Evolutionary conservation across 176 grass and related monocot species (phyloP), one percentile per base, ranked within the genome.

Genomic region (Phragmites australis): DNA sequence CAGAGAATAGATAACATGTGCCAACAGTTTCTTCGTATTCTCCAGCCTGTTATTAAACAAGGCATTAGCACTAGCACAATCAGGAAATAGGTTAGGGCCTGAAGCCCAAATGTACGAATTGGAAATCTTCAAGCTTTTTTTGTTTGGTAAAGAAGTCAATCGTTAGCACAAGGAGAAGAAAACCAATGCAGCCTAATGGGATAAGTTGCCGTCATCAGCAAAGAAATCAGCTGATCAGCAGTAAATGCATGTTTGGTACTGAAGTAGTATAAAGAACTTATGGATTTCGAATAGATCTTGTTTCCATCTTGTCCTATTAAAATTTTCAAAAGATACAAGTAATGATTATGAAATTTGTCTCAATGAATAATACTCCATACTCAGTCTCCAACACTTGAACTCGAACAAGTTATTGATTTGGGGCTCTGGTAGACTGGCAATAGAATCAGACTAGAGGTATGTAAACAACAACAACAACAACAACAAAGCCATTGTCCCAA

Each of bases 11-110:
- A 68, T 93, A 99, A 18, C 88, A 91, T 54, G 93, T 95, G 32
- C 93, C 88, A 40, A 99, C 60, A 13, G 93, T 95, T 70, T 99
- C 93, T 82, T 95, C 86, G 0, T 99, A 95, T 70, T 95, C 93
- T 70, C 96, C 93, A 54, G 91, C 77, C 90, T 95, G 83, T 83
- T 65, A 81, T 34, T 56, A 88, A 57, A 81, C 52, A 79, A 89
- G 11, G 42, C 23, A 51, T 58, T 48, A 82, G 47, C 12, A 55
- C 0, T 30, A 75, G 9, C 19, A 68, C 30, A 68, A 26, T 54
- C 25, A n/a, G 31, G 8, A 75, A 60, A 49, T 44, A 50, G 29
- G 29, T 60, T 32, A 61, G 1, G 67, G 48, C 58, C 27, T 13
- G 70, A 70, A 75, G 37, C 1, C 13, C 1, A 40, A 85, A 63